phyloP scores from a whole-genome alignment of 2,329 filamentous ascomycete genomes.

The Pochonia chlamydosporia region DNA sequence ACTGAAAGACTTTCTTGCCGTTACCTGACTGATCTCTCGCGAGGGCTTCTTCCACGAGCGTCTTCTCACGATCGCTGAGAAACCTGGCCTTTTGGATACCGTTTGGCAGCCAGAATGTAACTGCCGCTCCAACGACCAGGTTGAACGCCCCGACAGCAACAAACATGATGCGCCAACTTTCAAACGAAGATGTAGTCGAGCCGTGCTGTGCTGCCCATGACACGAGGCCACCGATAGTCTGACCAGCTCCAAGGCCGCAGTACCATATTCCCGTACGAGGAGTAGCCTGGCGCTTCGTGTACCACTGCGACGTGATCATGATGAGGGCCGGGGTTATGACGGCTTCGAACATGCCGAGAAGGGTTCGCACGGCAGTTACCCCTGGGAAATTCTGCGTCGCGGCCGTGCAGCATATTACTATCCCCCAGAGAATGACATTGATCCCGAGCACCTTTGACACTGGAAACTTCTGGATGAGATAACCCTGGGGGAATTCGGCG shows the following conservation, averaged over 20 bases:
- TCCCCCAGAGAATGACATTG: constrained; percentile 28
- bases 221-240: constrained; percentile 37
- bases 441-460: constrained; percentile 27
- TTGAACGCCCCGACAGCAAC: constrained; percentile 42
- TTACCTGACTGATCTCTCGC: constrained; percentile 37
- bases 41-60: constrained; percentile 54
- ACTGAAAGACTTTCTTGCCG: constrained; percentile 34
- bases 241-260: constrained; percentile 20
- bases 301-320: constrained; percentile 38
- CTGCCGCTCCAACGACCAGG: constrained; percentile 35
- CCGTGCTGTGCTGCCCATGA: constrained; percentile 49
- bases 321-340: constrained; percentile 44
- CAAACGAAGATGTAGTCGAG: constrained; percentile 18
- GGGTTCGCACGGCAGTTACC: constrained; percentile 34
- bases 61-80: constrained; percentile 15
- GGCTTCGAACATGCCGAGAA: constrained; percentile 42
- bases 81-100: constrained; percentile 14
- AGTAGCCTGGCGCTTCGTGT: constrained; percentile 37
- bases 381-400: constrained; percentile 34
- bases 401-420: constrained; percentile 37
- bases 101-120: constrained; percentile 40
- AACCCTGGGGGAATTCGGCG: constrained; percentile 22
- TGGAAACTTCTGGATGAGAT: constrained; percentile 26
- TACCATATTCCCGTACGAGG: constrained; percentile 35
- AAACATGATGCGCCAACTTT: constrained; percentile 48